Base-by-base conservation (phyloP, 2,329 filamentous ascomycete species). In the Venturia asperata region DNA sequence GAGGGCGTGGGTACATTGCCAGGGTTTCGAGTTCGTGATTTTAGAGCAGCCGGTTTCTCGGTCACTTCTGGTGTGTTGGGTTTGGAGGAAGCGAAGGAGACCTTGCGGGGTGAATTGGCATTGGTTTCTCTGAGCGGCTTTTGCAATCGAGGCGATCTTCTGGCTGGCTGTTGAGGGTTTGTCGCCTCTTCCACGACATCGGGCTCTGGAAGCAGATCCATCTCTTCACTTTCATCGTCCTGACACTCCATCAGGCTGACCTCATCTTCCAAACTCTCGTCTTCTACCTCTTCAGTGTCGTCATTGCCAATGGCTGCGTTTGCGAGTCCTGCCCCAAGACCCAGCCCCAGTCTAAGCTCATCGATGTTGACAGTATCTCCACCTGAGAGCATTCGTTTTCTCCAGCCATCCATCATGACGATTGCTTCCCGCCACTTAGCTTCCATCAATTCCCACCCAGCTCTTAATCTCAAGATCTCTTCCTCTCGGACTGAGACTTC, bases 361-460 rank as follows among this genome's bases (percentile, higher is more conserved):
- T 82, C 79, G 21, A 82, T 74, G 70, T 90, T 87, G 69, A 93
- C 85, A 0, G 87, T 85, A 67, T 86, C 83, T 5, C 88, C 88
- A 68, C 84, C 87, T 63, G 82, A 82, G 19, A 85, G 85, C 84
- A 96, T 91, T 52, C 91, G 84, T 73, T 86, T 88, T 67, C 92
- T 87, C 93, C 94, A 97, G 42, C 89, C 87, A 69, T 97, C 91
- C 80, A 99, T 96, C 77, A 99, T 85, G 43, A 86, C 83, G 15
- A 97, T 87, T 0, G 94, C 91, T 73, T 97, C 93, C 69, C 86
- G 87, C 91, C 94, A 96, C 63, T 92, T 85, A 27, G 80, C 83
- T 75, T 97, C 92, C 90, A 97, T 96, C 76, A 89, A 92, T 74
- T 95, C 90, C 88, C 93, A 96, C 19, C 92, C 91, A 65, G 89